Evolutionary conservation across 352 stramenopile species (phyloP).

Genomic region (Phytophthora crassamura): DNA sequence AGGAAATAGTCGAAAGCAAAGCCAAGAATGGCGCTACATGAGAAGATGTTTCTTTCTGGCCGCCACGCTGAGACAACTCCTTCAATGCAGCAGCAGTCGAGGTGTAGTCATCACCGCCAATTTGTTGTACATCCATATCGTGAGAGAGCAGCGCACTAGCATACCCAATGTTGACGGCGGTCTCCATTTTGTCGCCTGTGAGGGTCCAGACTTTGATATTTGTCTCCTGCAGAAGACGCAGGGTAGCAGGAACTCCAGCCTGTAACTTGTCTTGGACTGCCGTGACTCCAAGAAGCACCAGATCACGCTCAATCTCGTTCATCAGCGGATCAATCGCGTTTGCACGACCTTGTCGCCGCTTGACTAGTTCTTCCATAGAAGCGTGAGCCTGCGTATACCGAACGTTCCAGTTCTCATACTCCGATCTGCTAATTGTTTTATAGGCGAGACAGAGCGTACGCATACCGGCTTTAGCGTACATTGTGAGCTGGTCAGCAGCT

Average conservation of each 20-base stretch:
- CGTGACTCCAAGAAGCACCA: constrained; percentile 87
- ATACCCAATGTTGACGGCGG: constrained; percentile 96
- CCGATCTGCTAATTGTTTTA: constrained; percentile 54
- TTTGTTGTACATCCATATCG: constrained; percentile 79
- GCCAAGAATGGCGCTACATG: constrained; percentile 19
- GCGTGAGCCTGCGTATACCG: constrained; percentile 59
- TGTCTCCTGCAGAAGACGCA: constrained; percentile 84
- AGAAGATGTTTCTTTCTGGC: constrained; percentile 8
- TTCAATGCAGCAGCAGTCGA: constrained; percentile 62
- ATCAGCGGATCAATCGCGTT: constrained; percentile 83
- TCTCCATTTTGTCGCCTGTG: constrained; percentile 96
- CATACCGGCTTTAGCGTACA: constrained; percentile 77
- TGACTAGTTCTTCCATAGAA: constrained; percentile 80
- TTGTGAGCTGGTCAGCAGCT: constrained; percentile 58
- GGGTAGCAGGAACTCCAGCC: constrained; percentile 88
- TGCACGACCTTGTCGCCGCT: constrained; percentile 60
- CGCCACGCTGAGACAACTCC: constrained; percentile 46
- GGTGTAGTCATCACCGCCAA: constrained; percentile 64
- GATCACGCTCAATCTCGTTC: constrained; percentile 83
- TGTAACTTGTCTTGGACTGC: constrained; percentile 95
- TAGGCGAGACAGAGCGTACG: constrained; percentile 80
- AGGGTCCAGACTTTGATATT: constrained; percentile 96
- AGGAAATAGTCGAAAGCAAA: constrained; percentile 6
- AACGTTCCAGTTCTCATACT: constrained; percentile 70
- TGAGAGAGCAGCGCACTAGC: constrained; percentile 85